Evolutionary conservation across 495 filamentous ascomycete species (phyloP), one percentile per base, ranked within the genome.

Genomic region (Staphylotrichum longicolle): DNA sequence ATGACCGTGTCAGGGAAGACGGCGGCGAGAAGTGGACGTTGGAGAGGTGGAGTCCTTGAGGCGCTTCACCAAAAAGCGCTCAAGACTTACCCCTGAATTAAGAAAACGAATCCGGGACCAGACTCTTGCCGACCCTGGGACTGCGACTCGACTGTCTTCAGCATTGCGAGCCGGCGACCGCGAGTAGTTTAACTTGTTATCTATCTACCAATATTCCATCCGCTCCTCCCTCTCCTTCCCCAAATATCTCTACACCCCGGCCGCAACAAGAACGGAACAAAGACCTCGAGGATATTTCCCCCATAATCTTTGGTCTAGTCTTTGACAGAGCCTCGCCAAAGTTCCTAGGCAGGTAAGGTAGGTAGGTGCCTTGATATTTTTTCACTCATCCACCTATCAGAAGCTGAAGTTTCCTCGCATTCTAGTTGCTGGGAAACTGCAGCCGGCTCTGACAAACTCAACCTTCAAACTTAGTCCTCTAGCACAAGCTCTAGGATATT

Each of bases 11-110:
- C 42, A 68, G 66, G 50, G 52, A 67, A 15, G 67, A 71, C 15
- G 71, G 67, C 45, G 71, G 70, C 35, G 71, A 70, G 49, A 77
- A 74, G 66, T 90, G 84, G 78, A 80, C 74, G 61, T 75, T 85
- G 63, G 79, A 86, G 64, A 79, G 85, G 67, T 67, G 86, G 63
- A 90, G 84, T 63, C 86, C 86, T 33, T 88, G 75, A 64, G 39
- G 50, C 41, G 50, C 33, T 50, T 35, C 41, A 20, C 40, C 6
- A 15, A 47, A 14, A 5, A 27, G 20, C 20, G 20, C 14, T 53
- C 34, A 40, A 53, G 15, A 42, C 39, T 32, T n/a, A 1, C 8
- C 30, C 14, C 30, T 3, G 9, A 41, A 34, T 46, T 6, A 4
- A 15, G 30, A 32, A 35, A 35, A 46, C 30, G 7, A 3, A 6